These are phyloP conservation scores for Fragaria iinumae DNA, from an alignment of 306 rosid species.

Conservation along the genomic window DNA sequence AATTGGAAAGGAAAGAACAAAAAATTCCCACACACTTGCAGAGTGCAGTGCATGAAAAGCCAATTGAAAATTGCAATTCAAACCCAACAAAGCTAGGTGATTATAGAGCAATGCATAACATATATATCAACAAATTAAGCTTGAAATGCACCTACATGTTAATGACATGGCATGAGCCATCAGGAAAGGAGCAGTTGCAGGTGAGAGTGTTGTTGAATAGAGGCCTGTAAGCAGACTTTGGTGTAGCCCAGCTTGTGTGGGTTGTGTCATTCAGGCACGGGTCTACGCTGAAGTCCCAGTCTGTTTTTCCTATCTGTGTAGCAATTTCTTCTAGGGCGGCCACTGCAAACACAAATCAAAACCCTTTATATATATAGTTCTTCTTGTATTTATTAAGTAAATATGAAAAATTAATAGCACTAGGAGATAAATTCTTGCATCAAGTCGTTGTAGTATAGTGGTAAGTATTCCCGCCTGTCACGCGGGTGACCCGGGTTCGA, in stretches of 20 bases:
- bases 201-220: constrained; percentile 21
- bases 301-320: constrained; percentile 14
- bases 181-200: constrained; percentile 18
- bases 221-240: not conserved
- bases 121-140: not conserved
- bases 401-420: fast-evolving
- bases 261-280: constrained; percentile 16
- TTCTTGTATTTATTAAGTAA: not conserved
- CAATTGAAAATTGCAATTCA: not conserved
- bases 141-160: not conserved
- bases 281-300: constrained; percentile 25
- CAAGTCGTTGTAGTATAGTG: constrained; percentile 2
- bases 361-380: not conserved
- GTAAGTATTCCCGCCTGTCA: constrained; percentile 11
- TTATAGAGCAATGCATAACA: no score
- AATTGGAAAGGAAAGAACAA: not conserved
- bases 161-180: constrained; percentile 16
- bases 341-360: constrained; percentile 16
- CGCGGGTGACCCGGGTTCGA: constrained; percentile 6
- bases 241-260: constrained; percentile 21
- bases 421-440: not conserved
- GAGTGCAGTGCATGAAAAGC: not conserved
- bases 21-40: not conserved
- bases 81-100: not conserved
- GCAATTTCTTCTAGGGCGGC: constrained; percentile 14